Evolutionary conservation across 2,329 filamentous ascomycete species (phyloP).

Genomic region (Epichloe amarillans): DNA sequence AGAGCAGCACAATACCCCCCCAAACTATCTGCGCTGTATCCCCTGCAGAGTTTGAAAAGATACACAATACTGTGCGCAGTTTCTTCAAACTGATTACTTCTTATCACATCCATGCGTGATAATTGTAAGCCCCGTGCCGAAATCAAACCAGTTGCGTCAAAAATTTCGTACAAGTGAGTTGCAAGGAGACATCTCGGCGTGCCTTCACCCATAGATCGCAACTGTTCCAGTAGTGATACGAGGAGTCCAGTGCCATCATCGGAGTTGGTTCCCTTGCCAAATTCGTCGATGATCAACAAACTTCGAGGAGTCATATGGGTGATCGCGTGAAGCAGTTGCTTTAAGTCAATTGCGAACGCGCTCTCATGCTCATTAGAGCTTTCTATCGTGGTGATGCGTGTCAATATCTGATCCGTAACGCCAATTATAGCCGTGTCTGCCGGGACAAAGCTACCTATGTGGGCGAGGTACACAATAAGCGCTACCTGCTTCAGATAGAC

Average conservation of each 20-base stretch:
- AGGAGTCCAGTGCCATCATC: slow-evolving; percentile 46
- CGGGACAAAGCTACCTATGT: slow-evolving; percentile 86
- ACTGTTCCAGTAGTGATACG: slow-evolving; percentile 43
- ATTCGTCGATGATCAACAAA: slow-evolving; percentile 85
- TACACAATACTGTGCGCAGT: slow-evolving; percentile 54
- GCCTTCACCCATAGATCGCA: slow-evolving; percentile 30
- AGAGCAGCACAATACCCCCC: slow-evolving; percentile 68
- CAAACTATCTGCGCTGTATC: slow-evolving; percentile 73
- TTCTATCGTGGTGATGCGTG: slow-evolving; percentile 64
- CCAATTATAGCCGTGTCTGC: slow-evolving; percentile 65
- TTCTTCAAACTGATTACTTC: slow-evolving; percentile 33
- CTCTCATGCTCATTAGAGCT: slow-evolving; percentile 46
- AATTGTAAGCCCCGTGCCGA: slow-evolving; percentile 39
- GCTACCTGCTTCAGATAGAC: slow-evolving; percentile 90
- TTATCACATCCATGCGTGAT: slow-evolving; percentile 59
- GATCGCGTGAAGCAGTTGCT: slow-evolving; percentile 69
- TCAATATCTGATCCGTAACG: slow-evolving; percentile 84
- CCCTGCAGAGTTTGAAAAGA: slow-evolving; percentile 56
- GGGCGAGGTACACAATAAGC: slow-evolving; percentile 80
- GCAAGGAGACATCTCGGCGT: slow-evolving; percentile 46
- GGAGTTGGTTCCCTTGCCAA: slow-evolving; percentile 52
- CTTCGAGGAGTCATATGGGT: slow-evolving; percentile 63
- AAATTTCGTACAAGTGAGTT: slow-evolving; percentile 59
- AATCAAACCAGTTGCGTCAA: slow-evolving; percentile 47
- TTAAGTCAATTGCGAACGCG: slow-evolving; percentile 64